Evolutionary conservation across 129 eudicot genomes (phyloP).

Genomic region (Flaveria linearis): DNA sequence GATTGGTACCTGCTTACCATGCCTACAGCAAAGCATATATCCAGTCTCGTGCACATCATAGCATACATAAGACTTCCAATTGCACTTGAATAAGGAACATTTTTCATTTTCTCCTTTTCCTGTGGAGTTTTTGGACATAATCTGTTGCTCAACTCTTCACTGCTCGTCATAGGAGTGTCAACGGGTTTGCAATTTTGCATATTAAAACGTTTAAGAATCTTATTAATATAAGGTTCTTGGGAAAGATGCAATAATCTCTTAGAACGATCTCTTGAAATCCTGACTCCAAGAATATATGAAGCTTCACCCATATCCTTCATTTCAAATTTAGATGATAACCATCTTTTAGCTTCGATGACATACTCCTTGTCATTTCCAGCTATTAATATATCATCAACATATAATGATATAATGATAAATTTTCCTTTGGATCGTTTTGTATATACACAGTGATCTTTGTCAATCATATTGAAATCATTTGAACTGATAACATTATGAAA

Average conservation of each 20-base stretch:
- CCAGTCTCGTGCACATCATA: not conserved
- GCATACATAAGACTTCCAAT: too few species aligned
- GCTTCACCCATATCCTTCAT: constrained; percentile 36
- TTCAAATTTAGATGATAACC: constrained; percentile 24
- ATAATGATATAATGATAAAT: not conserved
- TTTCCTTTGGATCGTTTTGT: not conserved
- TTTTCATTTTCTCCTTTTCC: too few species aligned
- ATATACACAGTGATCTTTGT: constrained; percentile 13
- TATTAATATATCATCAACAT: constrained; percentile 6
- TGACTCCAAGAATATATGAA: constrained; percentile 11
- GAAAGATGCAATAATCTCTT: not conserved
- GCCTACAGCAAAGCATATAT: not conserved
- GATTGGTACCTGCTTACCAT: not conserved
- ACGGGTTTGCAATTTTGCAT: not conserved
- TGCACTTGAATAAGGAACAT: too few species aligned
- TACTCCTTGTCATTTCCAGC: constrained; percentile 11
- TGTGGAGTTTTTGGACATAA: too few species aligned
- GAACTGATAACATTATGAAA: constrained; percentile 1
- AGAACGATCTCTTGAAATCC: not conserved
- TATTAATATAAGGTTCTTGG: not conserved
- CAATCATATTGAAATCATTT: not conserved
- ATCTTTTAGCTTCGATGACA: not conserved
- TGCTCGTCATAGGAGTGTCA: too few species aligned
- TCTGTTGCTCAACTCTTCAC: too few species aligned
- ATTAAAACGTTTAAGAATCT: not conserved